Evolutionary conservation across 352 stramenopile species (phyloP).

Genomic region (Nothophytophthora sp.): DNA sequence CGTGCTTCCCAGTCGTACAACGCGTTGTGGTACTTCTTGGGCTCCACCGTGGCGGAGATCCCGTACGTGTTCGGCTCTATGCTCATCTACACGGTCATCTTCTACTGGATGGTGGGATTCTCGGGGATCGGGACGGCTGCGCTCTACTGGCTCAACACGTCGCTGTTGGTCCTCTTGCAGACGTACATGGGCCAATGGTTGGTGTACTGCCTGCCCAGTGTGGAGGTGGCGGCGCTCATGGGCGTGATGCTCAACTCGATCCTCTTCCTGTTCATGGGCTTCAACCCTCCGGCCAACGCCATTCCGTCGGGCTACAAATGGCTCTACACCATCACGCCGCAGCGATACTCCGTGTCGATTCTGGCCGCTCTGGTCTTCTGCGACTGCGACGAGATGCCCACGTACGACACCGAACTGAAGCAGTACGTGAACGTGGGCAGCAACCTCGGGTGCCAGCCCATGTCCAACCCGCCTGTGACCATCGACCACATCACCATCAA

Average conservation of each 20-base stretch:
- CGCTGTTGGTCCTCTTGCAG: conserved; percentile 46
- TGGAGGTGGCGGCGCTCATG: conserved; percentile 37
- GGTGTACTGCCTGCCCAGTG: conserved; percentile 41
- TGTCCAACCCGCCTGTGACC: conserved; percentile 32
- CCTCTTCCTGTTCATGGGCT: conserved; percentile 59
- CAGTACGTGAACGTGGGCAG: conserved; percentile 32
- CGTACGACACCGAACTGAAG: conserved; percentile 20
- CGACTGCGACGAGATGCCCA: conserved; percentile 40
- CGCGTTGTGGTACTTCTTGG: conserved; percentile 64
- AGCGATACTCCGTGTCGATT: conserved; percentile 40
- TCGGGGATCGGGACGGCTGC: conserved; percentile 36
- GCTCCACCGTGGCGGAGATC: conserved; percentile 75
- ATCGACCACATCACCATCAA: conserved; percentile 48
- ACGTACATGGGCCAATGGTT: conserved; percentile 53
- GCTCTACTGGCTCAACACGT: conserved; percentile 61
- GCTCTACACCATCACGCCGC: conserved; percentile 41
- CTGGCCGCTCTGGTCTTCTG: conserved; percentile 38
- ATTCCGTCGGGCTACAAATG: conserved; percentile 61
- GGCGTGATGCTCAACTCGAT: conserved; percentile 54
- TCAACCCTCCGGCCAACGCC: conserved; percentile 38
- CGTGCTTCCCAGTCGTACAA: conserved; percentile 87
- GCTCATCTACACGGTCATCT: conserved; percentile 56
- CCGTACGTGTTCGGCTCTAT: conserved; percentile 53
- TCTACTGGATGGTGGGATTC: conserved; percentile 63
- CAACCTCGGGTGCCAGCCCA: conserved; percentile 38